Evolutionary conservation across 768 basidiomycete species (phyloP).

Genomic region (Dendrothele bispora): DNA sequence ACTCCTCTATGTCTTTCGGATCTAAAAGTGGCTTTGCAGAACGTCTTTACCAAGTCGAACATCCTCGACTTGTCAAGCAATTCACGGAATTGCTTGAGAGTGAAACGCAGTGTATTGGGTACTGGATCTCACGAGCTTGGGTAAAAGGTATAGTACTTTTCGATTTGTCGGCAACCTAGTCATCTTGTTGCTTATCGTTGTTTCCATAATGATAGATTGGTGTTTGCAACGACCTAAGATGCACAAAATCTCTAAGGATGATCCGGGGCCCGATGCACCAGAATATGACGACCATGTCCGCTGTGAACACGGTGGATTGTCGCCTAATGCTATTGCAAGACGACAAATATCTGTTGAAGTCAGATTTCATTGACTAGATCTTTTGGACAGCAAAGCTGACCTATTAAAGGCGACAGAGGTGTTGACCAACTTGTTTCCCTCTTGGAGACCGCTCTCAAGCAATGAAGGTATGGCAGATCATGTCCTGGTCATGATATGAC

Average conservation of each 20-base stretch:
- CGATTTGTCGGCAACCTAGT: conserved; percentile 5
- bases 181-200: neutral
- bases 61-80: conserved; percentile 56
- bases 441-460: conserved; percentile 58
- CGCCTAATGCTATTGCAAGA: conserved; percentile 54
- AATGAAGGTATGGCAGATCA: conserved; percentile 21
- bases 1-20: neutral
- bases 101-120: conserved; percentile 42
- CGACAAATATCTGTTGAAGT: conserved; percentile 65
- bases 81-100: conserved; percentile 53
- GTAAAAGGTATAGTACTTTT: conserved; percentile 54
- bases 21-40: conserved; percentile 40
- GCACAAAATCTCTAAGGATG: conserved; percentile 56
- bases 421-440: conserved; percentile 59
- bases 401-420: conserved; percentile 52
- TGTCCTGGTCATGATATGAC: too few relatives aligned
- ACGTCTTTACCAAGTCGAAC: conserved; percentile 65
- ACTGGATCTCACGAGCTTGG: conserved; percentile 82
- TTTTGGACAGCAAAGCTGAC: conserved; percentile 13
- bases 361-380: conserved; percentile 11
- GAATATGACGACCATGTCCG: conserved; percentile 59
- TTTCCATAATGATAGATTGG: conserved; percentile 76
- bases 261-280: conserved; percentile 65
- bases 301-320: conserved; percentile 71
- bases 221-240: conserved; percentile 69